These are phyloP conservation scores for Pythium monospermum DNA, from an alignment of 352 stramenopile genomes.

Conservation along the genomic window DNA sequence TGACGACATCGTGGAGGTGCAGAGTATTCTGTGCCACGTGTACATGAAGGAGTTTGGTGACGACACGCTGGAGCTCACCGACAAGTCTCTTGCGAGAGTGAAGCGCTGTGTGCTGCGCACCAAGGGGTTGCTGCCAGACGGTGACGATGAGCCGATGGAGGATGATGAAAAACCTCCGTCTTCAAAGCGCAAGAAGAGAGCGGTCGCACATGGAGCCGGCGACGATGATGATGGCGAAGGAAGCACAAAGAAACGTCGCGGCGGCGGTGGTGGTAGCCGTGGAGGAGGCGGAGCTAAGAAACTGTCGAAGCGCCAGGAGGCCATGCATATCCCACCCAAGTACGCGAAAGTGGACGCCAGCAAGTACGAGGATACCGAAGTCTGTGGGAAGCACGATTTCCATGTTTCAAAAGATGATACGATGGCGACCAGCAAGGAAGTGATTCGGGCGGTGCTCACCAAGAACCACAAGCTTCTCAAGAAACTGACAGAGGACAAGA, in stretches of 20 bases:
- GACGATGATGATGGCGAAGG: conserved; percentile 18
- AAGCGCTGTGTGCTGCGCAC: conserved; percentile 37
- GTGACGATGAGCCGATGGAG: conserved; percentile 30
- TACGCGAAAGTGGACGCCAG: conserved; percentile 36
- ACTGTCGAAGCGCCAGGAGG: conserved; percentile 34
- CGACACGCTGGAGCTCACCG: conserved; percentile 43
- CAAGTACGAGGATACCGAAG: conserved; percentile 58
- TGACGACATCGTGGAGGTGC: conserved; percentile 56
- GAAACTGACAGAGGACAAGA: conserved; percentile 46
- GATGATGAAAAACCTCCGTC: conserved; percentile 48
- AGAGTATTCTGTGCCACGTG: conserved; percentile 71
- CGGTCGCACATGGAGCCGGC: background rate
- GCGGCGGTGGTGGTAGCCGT: conserved; percentile 5
- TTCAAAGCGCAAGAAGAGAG: conserved; percentile 23
- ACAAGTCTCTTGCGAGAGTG: conserved; percentile 54
- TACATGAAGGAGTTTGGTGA: conserved; percentile 42
- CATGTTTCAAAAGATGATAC: conserved; percentile 39
- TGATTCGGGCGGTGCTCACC: conserved; percentile 64
- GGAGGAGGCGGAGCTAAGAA: conserved; percentile 22
- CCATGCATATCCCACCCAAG: conserved; percentile 44
- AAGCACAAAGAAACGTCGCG: background rate
- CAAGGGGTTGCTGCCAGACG: conserved; percentile 23
- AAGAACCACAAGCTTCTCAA: conserved; percentile 70
- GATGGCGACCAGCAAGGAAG: conserved; percentile 47
- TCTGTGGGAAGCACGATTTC: conserved; percentile 42